These are phyloP conservation scores for Ilyonectria mors-panacis DNA, from an alignment of 2,329 filamentous ascomycete species.

Conservation along the genomic window DNA sequence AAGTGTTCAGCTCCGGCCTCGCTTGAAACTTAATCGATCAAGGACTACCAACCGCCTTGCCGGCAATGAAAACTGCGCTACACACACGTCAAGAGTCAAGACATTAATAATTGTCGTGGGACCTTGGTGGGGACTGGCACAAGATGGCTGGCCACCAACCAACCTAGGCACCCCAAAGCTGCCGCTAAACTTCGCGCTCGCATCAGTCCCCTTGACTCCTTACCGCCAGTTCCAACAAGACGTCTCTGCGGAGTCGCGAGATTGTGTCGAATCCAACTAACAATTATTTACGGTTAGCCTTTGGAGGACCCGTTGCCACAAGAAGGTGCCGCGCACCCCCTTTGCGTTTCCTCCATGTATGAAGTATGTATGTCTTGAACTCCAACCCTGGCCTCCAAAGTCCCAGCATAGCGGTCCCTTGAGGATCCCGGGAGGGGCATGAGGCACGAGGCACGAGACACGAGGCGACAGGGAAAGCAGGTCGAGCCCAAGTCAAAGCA, in stretches of 20 bases:
- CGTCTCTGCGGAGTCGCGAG: constrained; percentile 11
- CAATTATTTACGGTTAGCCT: constrained; percentile 25
- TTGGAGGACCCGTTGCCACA: constrained; percentile 35
- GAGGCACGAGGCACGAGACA: constrained; percentile 8
- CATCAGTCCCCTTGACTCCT: constrained; percentile 22
- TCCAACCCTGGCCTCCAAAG: constrained; percentile 29
- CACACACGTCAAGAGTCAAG: neutral
- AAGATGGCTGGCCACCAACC: constrained; percentile 19
- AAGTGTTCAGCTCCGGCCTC: neutral
- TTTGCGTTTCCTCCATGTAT: constrained; percentile 18
- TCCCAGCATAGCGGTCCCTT: constrained; percentile 39
- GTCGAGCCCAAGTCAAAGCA: constrained; percentile 14
- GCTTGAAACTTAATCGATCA: neutral
- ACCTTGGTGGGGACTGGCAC: constrained; percentile 5
- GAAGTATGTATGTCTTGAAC: neutral
- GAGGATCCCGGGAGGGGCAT: constrained; percentile 26
- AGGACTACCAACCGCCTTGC: neutral
- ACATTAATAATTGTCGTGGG: constrained; percentile 7
- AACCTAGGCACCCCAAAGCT: neutral
- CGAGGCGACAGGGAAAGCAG: constrained; percentile 22
- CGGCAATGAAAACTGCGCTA: neutral
- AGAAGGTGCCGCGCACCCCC: constrained; percentile 31
- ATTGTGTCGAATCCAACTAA: constrained; percentile 38
- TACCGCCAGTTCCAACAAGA: constrained; percentile 45
- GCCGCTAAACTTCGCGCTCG: constrained; percentile 8